Conservation (phyloP, 2,329 filamentous ascomycete species). For the Akanthomyces lecanii region DNA sequence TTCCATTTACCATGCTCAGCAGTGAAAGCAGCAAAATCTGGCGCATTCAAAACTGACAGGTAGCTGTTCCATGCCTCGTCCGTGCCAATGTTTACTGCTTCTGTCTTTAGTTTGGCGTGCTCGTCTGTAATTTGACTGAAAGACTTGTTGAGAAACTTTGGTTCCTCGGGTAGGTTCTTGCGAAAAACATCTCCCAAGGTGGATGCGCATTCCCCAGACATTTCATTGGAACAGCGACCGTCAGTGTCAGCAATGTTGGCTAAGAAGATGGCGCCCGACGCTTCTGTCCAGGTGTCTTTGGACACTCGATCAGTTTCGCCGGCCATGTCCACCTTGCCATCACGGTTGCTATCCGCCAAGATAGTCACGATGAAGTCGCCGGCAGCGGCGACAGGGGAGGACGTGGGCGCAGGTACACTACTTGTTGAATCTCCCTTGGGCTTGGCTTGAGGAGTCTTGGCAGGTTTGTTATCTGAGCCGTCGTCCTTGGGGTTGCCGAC, state of each 20-base stretch:
- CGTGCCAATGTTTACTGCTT: neutral
- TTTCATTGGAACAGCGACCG: neutral
- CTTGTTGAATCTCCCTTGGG: too few relatives aligned
- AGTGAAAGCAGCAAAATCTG: neutral
- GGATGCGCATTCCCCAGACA: neutral
- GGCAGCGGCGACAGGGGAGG: too few relatives aligned
- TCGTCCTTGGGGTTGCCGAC: too few relatives aligned
- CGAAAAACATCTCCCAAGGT: neutral
- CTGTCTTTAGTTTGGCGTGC: neutral
- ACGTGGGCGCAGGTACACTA: too few relatives aligned
- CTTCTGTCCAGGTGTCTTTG: neutral
- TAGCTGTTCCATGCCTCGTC: too few relatives aligned
- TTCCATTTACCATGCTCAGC: neutral
- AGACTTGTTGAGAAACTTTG: neutral
- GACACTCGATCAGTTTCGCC: neutral
- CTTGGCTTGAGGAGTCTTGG: too few relatives aligned
- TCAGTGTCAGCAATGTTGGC: neutral
- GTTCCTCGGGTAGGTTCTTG: neutral
- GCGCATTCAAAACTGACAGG: too few relatives aligned
- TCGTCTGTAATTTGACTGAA: too few relatives aligned
- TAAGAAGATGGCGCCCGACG: neutral
- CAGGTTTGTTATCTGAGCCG: too few relatives aligned
- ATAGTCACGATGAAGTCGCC: neutral
- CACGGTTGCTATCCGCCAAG: neutral
- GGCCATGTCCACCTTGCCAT: neutral